Evolutionary conservation across 1,284 basidiomycete species (phyloP), one percentile per base, ranked within the genome.

Genomic region (Trichosporon ovoides): DNA sequence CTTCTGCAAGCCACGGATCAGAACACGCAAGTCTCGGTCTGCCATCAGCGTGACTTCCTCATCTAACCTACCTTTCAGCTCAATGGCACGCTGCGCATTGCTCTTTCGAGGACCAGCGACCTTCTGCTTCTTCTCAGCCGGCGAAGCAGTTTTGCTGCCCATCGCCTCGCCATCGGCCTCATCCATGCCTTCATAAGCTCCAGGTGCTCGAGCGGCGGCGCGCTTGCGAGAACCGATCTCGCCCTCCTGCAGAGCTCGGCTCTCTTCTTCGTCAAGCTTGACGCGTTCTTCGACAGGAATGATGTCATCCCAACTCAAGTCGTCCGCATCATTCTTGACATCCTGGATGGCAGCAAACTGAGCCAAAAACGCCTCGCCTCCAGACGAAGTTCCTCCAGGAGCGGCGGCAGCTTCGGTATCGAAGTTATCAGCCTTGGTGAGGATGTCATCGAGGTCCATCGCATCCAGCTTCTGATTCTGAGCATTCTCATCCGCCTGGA

Each of bases 261-360:
- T 68, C 65, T 91, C 91, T 65, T 93, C 91, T 51, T 85, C 83
- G 63, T 94, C 90, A 51, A 88, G 85, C 75, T 86, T 87, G 73
- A 88, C 86, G 7, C 96, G 87, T 70, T 94, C 92, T 37, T 95
- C 91, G 12, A 89, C 78, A 9, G 96, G 96, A 67, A 99, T 98
- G 73, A 99, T 98, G 67, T 98, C 96, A 73, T 98, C 96, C 96
- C 96, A 98, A 72, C 81, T 91, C 82, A 98, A 89, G 78, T 95
- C 92, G 31, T 68, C 67, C 13, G 63, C 58, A 55, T 73, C 73
- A 71, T 94, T 92, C 83, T 98, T 98, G 72, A 98, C 87, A 77
- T 98, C 96, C 76, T 92, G 95, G 64, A 98, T 91, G 55, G 89
- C 89, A 5, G 93, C 94, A 73, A 98, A 96, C 69, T 91, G 88